Evolutionary conservation across 129 eudicot species (phyloP).

Genomic region (Heracleum sosnowskyi): DNA sequence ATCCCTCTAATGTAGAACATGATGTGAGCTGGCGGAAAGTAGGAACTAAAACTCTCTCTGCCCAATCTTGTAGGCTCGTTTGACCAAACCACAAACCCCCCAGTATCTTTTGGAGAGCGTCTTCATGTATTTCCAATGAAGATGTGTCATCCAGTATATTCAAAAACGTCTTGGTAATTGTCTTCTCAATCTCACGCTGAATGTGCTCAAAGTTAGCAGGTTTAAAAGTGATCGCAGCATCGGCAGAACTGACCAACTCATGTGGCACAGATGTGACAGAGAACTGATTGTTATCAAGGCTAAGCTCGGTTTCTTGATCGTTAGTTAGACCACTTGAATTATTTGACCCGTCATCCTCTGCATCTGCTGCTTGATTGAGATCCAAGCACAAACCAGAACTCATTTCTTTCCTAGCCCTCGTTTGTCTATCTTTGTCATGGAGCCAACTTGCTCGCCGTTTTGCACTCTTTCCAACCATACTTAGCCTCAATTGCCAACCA

Average conservation of each 20-base stretch:
- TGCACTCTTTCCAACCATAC: conserved; percentile 34
- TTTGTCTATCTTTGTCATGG: conserved; percentile 33
- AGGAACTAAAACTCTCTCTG: conserved; percentile 12
- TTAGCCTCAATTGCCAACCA: conserved; percentile 65
- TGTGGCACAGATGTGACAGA: conserved; percentile 52
- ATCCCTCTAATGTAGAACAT: conserved; percentile 12
- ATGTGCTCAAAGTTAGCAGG: conserved; percentile 45
- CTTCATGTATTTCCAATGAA: conserved; percentile 50
- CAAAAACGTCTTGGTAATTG: conserved; percentile 38
- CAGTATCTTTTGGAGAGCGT: conserved; percentile 57
- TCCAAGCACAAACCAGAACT: conserved; percentile 55
- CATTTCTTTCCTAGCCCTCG: conserved; percentile 47
- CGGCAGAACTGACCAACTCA: conserved; percentile 51
- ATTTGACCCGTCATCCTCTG: conserved; percentile 62
- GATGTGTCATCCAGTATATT: conserved; percentile 38
- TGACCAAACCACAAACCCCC: conserved; percentile 79
- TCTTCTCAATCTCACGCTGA: conserved; percentile 61
- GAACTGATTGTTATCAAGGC: conserved; percentile 28
- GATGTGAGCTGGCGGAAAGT: conserved; percentile 18
- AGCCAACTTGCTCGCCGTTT: conserved; percentile 57
- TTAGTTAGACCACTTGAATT: conserved; percentile 74
- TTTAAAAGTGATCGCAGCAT: conserved; percentile 67
- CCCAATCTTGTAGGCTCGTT: conserved; percentile 15
- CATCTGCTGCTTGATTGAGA: conserved; percentile 55
- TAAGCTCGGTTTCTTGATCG: conserved; percentile 63